Evolutionary conservation across 2,329 filamentous ascomycete species (phyloP).

Genomic region (Exserohilum rostratum): DNA sequence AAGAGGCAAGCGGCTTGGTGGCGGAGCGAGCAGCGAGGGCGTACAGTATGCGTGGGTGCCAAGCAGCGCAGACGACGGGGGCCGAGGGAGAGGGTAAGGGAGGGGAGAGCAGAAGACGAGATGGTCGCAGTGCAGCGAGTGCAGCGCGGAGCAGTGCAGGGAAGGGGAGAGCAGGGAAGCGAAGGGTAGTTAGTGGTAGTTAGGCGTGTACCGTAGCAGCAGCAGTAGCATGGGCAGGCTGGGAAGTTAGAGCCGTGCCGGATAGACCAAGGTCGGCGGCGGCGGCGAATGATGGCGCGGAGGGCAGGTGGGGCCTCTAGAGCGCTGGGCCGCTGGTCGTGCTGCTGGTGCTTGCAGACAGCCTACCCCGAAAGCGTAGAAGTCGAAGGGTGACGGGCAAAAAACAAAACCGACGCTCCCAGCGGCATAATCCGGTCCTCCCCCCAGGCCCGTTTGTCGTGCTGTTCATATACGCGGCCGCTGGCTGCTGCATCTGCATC

Average conservation of each 20-base stretch:
- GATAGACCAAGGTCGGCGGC: conserved; percentile 16
- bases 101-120: conserved; percentile 9
- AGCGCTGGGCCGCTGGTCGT: too few species aligned
- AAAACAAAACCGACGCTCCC: too few species aligned
- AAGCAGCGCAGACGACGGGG: conserved; percentile 4
- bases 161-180: not conserved
- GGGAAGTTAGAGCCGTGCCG: conserved; percentile 26
- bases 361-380: too few species aligned
- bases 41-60: too few species aligned
- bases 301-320: conserved; percentile 21
- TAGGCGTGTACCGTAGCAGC: too few species aligned
- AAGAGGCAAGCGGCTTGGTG: not conserved
- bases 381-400: too few species aligned
- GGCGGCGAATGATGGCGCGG: conserved; percentile 34
- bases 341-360: too few species aligned
- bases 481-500: too few species aligned
- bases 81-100: not conserved
- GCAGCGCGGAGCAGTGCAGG: not conserved
- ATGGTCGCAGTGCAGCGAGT: not conserved
- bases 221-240: conserved; percentile 14
- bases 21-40: too few species aligned
- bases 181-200: conserved; percentile 7
- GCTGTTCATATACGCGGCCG: too few species aligned
- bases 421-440: too few species aligned
- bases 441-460: too few species aligned